These are phyloP conservation scores for Candida alai DNA, from an alignment of 805 yeast species.

Conservation along the genomic window DNA sequence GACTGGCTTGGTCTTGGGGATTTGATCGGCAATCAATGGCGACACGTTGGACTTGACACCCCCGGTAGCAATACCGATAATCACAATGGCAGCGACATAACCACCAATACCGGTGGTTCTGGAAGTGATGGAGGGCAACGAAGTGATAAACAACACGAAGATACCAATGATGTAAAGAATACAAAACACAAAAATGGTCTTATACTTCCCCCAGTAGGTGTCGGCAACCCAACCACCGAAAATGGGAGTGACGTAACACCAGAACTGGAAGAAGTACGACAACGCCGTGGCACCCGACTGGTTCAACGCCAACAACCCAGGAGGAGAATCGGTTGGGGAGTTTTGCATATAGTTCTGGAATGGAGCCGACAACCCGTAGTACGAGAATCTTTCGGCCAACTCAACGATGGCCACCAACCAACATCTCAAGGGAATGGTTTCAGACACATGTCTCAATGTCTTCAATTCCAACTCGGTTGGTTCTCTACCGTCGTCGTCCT, in stretches of 20 bases:
- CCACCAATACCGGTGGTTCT: slow-evolving; percentile 60
- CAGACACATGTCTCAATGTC: slow-evolving; percentile 51
- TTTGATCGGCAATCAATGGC: slow-evolving; percentile 66
- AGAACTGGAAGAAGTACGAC: slow-evolving; percentile 72
- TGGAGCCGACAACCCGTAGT: slow-evolving; percentile 73
- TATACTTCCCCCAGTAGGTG: slow-evolving; percentile 68
- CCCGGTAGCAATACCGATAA: slow-evolving; percentile 76
- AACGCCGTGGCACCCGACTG: slow-evolving; percentile 66
- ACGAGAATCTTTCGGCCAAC: slow-evolving; percentile 77
- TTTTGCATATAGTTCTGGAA: slow-evolving; percentile 78
- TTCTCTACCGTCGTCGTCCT: slow-evolving; percentile 33
- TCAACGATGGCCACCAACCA: slow-evolving; percentile 70
- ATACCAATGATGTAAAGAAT: slow-evolving; percentile 59
- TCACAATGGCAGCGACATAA: slow-evolving; percentile 49
- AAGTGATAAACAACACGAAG: slow-evolving; percentile 62
- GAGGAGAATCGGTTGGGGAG: slow-evolving; percentile 32
- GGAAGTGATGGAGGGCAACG: slow-evolving; percentile 55
- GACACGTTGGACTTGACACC: slow-evolving; percentile 77
- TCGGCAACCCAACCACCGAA: slow-evolving; percentile 76
- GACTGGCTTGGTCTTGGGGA: slow-evolving; percentile 37
- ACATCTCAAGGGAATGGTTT: slow-evolving; percentile 49
- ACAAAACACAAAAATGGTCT: slow-evolving; percentile 60
- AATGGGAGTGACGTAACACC: slow-evolving; percentile 79
- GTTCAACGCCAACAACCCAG: slow-evolving; percentile 55
- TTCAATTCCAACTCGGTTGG: slow-evolving; percentile 54